These are phyloP conservation scores for Tylopilus sp. DNA, from an alignment of 768 basidiomycete species.

Conservation along the genomic window DNA sequence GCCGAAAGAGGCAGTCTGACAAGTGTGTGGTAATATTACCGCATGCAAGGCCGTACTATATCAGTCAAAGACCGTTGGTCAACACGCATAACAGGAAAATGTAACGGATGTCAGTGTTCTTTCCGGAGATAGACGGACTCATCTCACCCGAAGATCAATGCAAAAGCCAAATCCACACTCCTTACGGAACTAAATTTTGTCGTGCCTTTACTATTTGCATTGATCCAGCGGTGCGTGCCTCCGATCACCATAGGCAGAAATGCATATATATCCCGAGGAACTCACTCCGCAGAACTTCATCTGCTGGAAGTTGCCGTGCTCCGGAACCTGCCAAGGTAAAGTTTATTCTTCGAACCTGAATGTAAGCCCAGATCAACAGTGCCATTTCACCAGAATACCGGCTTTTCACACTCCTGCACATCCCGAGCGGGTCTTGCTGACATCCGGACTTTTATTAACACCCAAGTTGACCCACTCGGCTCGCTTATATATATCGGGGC, in stretches of 20 bases:
- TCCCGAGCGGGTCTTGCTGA: conserved; percentile 27
- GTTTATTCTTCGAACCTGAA: conserved; percentile 28
- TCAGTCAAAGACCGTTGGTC: conserved; percentile 5
- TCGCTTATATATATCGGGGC: conserved; percentile 30
- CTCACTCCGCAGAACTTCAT: conserved; percentile 25
- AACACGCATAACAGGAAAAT: conserved; percentile 6
- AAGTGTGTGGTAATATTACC: conserved; percentile 7
- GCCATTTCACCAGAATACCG: conserved; percentile 24
- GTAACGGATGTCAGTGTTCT: conserved; percentile 14
- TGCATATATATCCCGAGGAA: conserved; percentile 13
- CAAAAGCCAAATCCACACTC: conserved; percentile 33
- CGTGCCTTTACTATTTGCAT: conserved; percentile 21
- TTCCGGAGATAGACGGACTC: conserved; percentile 33
- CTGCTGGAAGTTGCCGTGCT: conserved; percentile 26
- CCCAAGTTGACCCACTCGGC: conserved; percentile 27
- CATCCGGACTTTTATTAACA: conserved; percentile 30
- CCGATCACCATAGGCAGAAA: conserved; percentile 2
- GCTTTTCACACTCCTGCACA: conserved; percentile 19
- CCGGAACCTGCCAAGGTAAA: conserved; percentile 29
- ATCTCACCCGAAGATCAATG: conserved; percentile 30
- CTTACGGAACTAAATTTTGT: conserved; percentile 31
- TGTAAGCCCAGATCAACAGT: conserved; percentile 22
- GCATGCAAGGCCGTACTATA: conserved; percentile 18
- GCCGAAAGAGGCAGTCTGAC: conserved; percentile 16
- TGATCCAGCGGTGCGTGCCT: conserved; percentile 1